Evolutionary conservation across 2,329 filamentous ascomycete species (phyloP), one percentile per base, ranked within the genome.

Genomic region (Claviceps spartinae): DNA sequence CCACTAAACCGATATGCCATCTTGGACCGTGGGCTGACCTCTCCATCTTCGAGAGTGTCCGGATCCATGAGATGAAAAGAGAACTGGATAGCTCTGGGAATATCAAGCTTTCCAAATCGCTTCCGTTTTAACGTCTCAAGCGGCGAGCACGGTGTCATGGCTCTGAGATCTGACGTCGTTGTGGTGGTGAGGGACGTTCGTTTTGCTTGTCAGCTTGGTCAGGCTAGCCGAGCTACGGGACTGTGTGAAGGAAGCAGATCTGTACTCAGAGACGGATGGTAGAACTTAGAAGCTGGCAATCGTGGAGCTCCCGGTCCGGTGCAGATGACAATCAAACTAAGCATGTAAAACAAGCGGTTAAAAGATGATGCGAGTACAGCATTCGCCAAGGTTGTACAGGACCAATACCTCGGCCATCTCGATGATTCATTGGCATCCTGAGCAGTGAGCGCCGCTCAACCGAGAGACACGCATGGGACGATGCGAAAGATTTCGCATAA

Each of bases 1-100:
- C 75, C 72, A 49, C 70, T 69, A 63, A 81, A 78, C 58, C 69
- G 69, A 60, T 74, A 72, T 41, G 72, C 74, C 42, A 80, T 74
- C 51, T 65, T 72, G 43, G 73, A 72, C 51, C 72, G 69, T n/a
- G 77, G 76, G 56, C 77, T 80, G 56, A 64, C 69, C 59, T 66
- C 72, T 53, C 75, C 76, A 49, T 76, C 74, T 34, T 74, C 70
- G 42, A 63, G 55, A 30, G 60, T 51, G 38, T 64, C 53, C 54
- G 62, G 54, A 4, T 55, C 56, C 56, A 65, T 51, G 45, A 62
- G 56, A 52, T 74, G 69, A 57, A 78, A 78, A 1, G 72, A 71
- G 62, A 78, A 78, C 47, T 66, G 61, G 52, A 65, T 56, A n/a
- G 68, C 66, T 11, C 66, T 61, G 42, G 62, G 49, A 52, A 36